Evolutionary conservation across 164 flowering plant species (phyloP).

Genomic region (Akebia trifoliata): DNA sequence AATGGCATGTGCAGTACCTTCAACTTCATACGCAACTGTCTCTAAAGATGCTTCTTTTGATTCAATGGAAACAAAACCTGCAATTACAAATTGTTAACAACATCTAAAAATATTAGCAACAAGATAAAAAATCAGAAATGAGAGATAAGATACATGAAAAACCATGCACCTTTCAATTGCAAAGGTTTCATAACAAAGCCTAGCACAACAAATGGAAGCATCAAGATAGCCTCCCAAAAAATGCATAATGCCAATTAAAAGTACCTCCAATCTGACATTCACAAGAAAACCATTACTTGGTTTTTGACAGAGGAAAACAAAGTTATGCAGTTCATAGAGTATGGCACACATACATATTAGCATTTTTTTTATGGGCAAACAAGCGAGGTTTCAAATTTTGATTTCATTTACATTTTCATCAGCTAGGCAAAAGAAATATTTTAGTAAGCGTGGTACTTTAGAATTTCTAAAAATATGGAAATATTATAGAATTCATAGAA

Average conservation of each 20-base stretch:
- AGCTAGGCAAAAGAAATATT: too few relatives aligned
- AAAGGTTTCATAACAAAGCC: constrained; percentile 90
- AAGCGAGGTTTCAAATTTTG: too few relatives aligned
- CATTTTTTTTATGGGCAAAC: too few relatives aligned
- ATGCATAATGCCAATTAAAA: constrained; percentile 77
- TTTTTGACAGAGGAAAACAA: too few relatives aligned
- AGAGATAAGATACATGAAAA: background rate
- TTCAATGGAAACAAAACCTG: constrained; percentile 65
- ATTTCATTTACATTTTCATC: too few relatives aligned
- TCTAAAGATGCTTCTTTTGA: constrained; percentile 28
- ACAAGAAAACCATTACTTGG: background rate
- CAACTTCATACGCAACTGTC: constrained; percentile 15
- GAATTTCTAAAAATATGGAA: too few relatives aligned
- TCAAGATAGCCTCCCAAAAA: constrained; percentile 75
- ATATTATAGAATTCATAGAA: too few relatives aligned
- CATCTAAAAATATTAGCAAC: background rate
- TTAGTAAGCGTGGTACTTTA: too few relatives aligned
- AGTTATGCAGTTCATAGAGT: too few relatives aligned
- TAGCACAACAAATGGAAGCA: constrained; percentile 87
- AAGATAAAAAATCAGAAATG: background rate
- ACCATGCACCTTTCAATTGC: constrained; percentile 68
- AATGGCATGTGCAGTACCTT: constrained; percentile 30
- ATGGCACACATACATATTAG: too few relatives aligned
- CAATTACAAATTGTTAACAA: background rate
- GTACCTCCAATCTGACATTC: constrained; percentile 56